phyloP scores from a whole-genome alignment of 2,329 filamentous ascomycete species.

The Raffaelea deltoideospora region DNA sequence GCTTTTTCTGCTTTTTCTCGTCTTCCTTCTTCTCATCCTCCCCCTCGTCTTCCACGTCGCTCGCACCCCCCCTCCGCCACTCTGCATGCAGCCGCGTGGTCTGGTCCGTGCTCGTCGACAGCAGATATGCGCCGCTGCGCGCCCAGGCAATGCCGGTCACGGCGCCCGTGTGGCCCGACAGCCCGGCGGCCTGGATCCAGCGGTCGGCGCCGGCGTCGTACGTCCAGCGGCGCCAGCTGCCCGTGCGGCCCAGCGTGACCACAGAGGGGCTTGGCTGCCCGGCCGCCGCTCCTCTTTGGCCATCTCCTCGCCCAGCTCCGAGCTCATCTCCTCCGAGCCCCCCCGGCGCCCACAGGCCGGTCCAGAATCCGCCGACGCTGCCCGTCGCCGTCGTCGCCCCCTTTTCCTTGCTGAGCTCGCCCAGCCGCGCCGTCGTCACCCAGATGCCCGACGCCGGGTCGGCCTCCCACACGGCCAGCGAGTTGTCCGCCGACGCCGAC shows the following conservation, averaged over 20 bases:
- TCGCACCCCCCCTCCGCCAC: conserved; percentile 44
- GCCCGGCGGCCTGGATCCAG: conserved; percentile 64
- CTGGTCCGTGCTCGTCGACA: conserved; percentile 84
- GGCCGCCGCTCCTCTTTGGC: no score
- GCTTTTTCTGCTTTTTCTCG: background rate
- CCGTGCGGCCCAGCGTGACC: conserved; percentile 74
- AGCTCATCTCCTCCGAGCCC: no score
- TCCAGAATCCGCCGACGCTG: conserved; percentile 93
- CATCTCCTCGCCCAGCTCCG: no score
- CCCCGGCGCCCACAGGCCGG: conserved; percentile 75
- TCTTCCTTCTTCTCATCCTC: conserved; percentile 1
- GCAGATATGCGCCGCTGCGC: conserved; percentile 62
- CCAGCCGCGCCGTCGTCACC: conserved; percentile 72
- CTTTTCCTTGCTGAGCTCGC: conserved; percentile 88
- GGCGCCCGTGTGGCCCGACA: conserved; percentile 71
- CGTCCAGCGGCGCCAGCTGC: conserved; percentile 82
- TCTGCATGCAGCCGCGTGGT: conserved; percentile 76
- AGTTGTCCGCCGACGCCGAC: conserved; percentile 89
- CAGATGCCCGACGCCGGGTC: conserved; percentile 77
- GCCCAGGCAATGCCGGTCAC: conserved; percentile 80
- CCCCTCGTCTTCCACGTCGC: no score
- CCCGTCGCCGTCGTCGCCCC: conserved; percentile 93
- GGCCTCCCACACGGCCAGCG: conserved; percentile 80
- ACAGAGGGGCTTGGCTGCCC: conserved; percentile 35
- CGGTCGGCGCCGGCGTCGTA: conserved; percentile 43